Conservation (phyloP, 1,139 yeast species). For the Candida gigantensis region DNA sequence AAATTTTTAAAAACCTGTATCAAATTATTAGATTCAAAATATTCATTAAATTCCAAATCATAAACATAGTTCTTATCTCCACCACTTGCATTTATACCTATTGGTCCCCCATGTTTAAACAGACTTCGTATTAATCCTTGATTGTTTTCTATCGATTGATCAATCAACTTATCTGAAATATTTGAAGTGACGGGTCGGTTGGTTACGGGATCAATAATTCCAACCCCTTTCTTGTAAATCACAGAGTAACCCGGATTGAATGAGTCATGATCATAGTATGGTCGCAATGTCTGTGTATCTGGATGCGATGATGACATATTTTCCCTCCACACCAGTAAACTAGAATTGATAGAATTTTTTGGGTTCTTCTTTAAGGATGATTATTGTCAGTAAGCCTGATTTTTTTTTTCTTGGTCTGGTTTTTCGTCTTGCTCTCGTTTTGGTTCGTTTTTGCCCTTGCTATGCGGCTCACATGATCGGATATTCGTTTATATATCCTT, state of each 20-base stretch:
- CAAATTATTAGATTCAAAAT: slow-evolving; percentile 59
- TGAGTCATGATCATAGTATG: slow-evolving; percentile 70
- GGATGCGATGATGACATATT: slow-evolving; percentile 8
- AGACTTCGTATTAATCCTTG: slow-evolving; percentile 15
- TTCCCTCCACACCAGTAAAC: too few species aligned
- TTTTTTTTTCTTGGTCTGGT: too few species aligned
- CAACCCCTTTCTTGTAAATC: slow-evolving; percentile 59
- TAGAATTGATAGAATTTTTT: too few species aligned
- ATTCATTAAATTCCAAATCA: slow-evolving; percentile 69
- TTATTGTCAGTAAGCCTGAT: not conserved
- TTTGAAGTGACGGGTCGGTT: slow-evolving; percentile 35
- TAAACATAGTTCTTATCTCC: slow-evolving; percentile 50
- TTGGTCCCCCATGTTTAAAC: slow-evolving; percentile 19
- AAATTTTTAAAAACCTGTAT: slow-evolving; percentile 56
- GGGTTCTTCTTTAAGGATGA: too few species aligned
- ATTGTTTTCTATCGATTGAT: slow-evolving; percentile 15
- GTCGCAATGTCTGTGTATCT: slow-evolving; percentile 44
- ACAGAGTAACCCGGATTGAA: slow-evolving; percentile 70
- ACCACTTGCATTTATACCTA: slow-evolving; percentile 19
- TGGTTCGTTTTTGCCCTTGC: too few species aligned
- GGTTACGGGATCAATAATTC: slow-evolving; percentile 48
- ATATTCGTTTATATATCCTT: too few species aligned
- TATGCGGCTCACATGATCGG: too few species aligned
- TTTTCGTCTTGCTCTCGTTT: too few species aligned
- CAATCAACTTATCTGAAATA: slow-evolving; percentile 22